phyloP scores from a whole-genome alignment of 2,329 filamentous ascomycete genomes.

The Fusarium sp. region DNA sequence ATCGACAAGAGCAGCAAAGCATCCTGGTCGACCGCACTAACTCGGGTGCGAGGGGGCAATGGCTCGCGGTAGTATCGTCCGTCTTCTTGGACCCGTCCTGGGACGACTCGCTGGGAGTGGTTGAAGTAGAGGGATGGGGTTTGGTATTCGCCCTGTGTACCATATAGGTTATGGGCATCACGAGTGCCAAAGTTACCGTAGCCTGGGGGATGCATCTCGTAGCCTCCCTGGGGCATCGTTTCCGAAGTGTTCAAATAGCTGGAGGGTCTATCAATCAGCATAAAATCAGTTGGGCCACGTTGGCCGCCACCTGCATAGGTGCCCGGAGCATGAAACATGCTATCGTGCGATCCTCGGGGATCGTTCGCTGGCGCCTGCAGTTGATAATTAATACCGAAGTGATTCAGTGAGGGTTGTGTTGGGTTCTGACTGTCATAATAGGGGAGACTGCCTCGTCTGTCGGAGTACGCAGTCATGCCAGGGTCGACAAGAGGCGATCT shows the following conservation, averaged over 20 bases:
- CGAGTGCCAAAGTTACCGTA: not conserved
- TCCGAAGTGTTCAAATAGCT: constrained; percentile 1
- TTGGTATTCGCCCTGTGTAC: constrained; percentile 5
- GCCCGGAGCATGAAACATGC: not conserved
- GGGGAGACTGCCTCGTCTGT: constrained; percentile 35
- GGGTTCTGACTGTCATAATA: constrained; percentile 43
- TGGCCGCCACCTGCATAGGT: not conserved
- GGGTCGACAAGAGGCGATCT: constrained; percentile 18
- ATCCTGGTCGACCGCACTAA: not conserved
- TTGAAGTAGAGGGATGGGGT: not conserved
- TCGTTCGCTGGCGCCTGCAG: constrained; percentile 35
- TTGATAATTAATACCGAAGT: constrained; percentile 38
- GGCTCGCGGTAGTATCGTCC: constrained; percentile 8
- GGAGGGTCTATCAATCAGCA: constrained; percentile 21
- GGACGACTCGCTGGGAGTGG: not conserved
- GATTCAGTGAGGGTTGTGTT: constrained; percentile 26
- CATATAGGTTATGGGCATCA: constrained; percentile 2
- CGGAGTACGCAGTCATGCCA: constrained; percentile 17
- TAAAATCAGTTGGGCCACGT: constrained; percentile 14
- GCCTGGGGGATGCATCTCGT: not conserved
- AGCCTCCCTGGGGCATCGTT: not conserved
- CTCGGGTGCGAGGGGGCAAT: not conserved
- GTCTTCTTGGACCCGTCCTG: constrained; percentile 6
- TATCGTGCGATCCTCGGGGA: constrained; percentile 34
- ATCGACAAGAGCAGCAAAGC: not conserved